phyloP scores from a whole-genome alignment of 495 filamentous ascomycete species.

The Aspergillus cavernicola region DNA sequence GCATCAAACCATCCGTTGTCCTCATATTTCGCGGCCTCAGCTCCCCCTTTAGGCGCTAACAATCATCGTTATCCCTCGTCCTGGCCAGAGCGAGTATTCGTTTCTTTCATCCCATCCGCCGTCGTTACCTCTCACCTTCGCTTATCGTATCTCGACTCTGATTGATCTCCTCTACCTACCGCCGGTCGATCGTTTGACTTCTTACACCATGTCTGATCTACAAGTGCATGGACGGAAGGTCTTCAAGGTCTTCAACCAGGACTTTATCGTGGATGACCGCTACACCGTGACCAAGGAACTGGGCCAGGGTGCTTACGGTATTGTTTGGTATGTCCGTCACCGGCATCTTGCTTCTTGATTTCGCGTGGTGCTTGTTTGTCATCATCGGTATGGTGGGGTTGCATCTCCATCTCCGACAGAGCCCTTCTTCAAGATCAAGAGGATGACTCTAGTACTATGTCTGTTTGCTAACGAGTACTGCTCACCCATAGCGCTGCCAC shows the following conservation, averaged over 20 bases:
- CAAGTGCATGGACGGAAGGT: slow-evolving; percentile 83
- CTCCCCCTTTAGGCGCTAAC: slow-evolving; percentile 6
- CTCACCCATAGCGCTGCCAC: slow-evolving; percentile 68
- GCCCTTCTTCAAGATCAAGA: not conserved
- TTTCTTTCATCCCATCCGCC: not conserved
- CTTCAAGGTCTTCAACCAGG: slow-evolving; percentile 99
- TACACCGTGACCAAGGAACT: slow-evolving; percentile 99
- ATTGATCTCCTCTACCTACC: not conserved
- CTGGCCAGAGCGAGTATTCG: not conserved
- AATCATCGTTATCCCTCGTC: slow-evolving; percentile 7
- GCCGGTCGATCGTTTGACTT: slow-evolving; percentile 13
- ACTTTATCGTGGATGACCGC: slow-evolving; percentile 96
- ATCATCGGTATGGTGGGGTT: slow-evolving; percentile 1
- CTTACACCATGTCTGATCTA: slow-evolving; percentile 63
- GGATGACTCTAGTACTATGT: not conserved
- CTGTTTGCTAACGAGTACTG: not conserved
- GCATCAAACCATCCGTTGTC: not conserved
- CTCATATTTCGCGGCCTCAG: slow-evolving; percentile 4
- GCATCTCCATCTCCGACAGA: not conserved
- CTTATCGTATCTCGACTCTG: slow-evolving; percentile 5
- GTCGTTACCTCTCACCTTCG: slow-evolving; percentile 5
- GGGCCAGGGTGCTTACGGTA: slow-evolving; percentile 96
- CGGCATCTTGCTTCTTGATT: not conserved
- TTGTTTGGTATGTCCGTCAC: slow-evolving; percentile 75
- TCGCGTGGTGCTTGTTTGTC: not conserved